These are phyloP conservation scores for Bruguiera hainesii DNA, from an alignment of 441 rosid genomes.

Conservation along the genomic window DNA sequence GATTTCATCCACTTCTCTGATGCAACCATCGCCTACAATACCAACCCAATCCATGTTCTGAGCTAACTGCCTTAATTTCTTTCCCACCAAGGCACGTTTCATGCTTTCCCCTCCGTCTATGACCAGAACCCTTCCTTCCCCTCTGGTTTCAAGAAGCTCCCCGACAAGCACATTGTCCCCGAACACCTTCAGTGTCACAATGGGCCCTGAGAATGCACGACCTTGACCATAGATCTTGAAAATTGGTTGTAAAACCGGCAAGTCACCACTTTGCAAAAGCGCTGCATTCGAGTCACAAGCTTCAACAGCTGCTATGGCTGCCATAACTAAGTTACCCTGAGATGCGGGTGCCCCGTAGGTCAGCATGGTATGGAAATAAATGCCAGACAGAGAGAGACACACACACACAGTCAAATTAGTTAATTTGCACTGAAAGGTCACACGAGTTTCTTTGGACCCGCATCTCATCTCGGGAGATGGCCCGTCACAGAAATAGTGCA, in stretches of 20 bases:
- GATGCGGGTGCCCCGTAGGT: too few relatives aligned
- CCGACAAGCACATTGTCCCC: conserved; percentile 83
- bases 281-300: conserved; percentile 69
- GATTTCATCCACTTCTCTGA: conserved; percentile 83
- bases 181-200: conserved; percentile 67
- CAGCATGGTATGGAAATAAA: too few relatives aligned
- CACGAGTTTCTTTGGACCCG: too few relatives aligned
- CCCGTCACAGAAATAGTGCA: too few relatives aligned
- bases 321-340: conserved; percentile 30
- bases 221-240: conserved; percentile 74
- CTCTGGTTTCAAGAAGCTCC: conserved; percentile 59
- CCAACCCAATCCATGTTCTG: conserved; percentile 82
- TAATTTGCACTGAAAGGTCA: too few relatives aligned
- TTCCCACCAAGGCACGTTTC: conserved; percentile 80
- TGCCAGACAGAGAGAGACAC: too few relatives aligned
- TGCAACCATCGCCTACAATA: conserved; percentile 67
- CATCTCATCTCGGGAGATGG: too few relatives aligned
- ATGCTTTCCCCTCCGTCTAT: conserved; percentile 85
- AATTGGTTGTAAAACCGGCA: conserved; percentile 60
- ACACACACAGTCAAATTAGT: too few relatives aligned
- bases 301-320: conserved; percentile 64
- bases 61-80: conserved; percentile 66
- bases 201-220: conserved; percentile 61
- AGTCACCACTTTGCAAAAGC: conserved; percentile 54
- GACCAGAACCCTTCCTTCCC: conserved; percentile 76